A percentile compares a stretch with the other conserved stretches of the same genome.
phyloP scores from a whole-genome alignment of 768 basidiomycete species.

The Piloderma croceum region DNA sequence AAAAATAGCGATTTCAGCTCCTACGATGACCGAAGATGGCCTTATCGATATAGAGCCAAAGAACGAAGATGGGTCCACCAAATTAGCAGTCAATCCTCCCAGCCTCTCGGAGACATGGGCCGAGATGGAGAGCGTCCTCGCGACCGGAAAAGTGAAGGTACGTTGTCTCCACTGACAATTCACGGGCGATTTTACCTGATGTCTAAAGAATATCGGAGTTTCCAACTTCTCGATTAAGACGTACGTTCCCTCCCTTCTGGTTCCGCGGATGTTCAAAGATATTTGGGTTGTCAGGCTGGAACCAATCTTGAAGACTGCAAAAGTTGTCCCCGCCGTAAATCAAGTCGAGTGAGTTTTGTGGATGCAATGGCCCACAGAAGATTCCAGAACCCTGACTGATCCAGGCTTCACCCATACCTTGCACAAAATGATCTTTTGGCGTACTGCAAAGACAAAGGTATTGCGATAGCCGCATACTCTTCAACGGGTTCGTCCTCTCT shows the following conservation, averaged over 20 bases:
- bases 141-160: constrained; percentile 39
- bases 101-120: constrained; percentile 41
- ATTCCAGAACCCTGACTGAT: neutral
- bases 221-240: constrained; percentile 58
- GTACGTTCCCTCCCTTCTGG: constrained; percentile 24
- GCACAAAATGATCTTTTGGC: constrained; percentile 41
- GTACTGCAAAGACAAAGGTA: constrained; percentile 46
- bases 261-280: neutral
- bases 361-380: neutral
- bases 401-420: constrained; percentile 47
- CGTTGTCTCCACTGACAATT: constrained; percentile 16
- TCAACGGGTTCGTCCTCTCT: constrained; percentile 33
- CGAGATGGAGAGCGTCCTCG: constrained; percentile 44
- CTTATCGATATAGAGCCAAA: constrained; percentile 27
- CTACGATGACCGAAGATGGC: constrained; percentile 10
- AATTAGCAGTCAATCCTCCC: constrained; percentile 9
- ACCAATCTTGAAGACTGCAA: constrained; percentile 35
- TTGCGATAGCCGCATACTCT: constrained; percentile 44
- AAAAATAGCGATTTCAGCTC: neutral
- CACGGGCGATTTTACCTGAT: constrained; percentile 21
- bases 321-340: constrained; percentile 41
- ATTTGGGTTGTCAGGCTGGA: constrained; percentile 27
- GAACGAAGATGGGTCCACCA: constrained; percentile 23
- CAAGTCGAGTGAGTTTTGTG: constrained; percentile 37
- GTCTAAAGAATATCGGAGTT: constrained; percentile 49